Evolutionary conservation across 2,329 filamentous ascomycete species (phyloP).

Genomic region (Paracorniculantispora psalliotae): DNA sequence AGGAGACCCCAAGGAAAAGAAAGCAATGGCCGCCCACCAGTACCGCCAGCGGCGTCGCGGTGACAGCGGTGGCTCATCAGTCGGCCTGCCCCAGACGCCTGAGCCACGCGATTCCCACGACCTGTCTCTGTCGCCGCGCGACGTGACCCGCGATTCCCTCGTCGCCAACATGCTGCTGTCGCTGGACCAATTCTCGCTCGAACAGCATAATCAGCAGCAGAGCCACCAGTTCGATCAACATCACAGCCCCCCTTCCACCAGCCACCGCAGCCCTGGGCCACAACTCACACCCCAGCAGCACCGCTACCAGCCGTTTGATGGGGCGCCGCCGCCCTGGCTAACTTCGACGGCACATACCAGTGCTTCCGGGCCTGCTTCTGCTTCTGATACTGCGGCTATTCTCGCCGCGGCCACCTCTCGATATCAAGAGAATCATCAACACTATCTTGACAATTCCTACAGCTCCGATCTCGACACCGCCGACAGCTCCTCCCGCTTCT

Average conservation of each 20-base stretch:
- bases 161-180: conserved; percentile 95
- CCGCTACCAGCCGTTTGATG: conserved; percentile 3
- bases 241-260: not conserved
- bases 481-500: conserved; percentile 49
- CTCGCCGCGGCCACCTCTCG: not conserved
- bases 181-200: conserved; percentile 73
- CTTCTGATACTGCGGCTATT: not conserved
- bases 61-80: not conserved
- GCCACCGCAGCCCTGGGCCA: conserved; percentile 16
- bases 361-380: not conserved
- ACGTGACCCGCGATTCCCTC: conserved; percentile 81
- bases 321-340: conserved; percentile 16
- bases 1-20: not conserved
- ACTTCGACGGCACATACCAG: not conserved
- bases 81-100: not conserved
- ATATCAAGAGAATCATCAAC: not conserved
- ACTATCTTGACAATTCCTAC: conserved; percentile 43
- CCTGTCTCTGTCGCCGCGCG: conserved; percentile 69
- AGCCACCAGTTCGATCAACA: conserved; percentile 24
- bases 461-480: conserved; percentile 56
- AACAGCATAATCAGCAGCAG: conserved; percentile 30
- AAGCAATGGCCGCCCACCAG: not conserved
- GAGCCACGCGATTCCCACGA: conserved; percentile 67
- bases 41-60: not conserved
- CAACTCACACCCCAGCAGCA: conserved; percentile 23